phyloP scores from a whole-genome alignment of 306 rosid genomes.

The Castanea mollissima region DNA sequence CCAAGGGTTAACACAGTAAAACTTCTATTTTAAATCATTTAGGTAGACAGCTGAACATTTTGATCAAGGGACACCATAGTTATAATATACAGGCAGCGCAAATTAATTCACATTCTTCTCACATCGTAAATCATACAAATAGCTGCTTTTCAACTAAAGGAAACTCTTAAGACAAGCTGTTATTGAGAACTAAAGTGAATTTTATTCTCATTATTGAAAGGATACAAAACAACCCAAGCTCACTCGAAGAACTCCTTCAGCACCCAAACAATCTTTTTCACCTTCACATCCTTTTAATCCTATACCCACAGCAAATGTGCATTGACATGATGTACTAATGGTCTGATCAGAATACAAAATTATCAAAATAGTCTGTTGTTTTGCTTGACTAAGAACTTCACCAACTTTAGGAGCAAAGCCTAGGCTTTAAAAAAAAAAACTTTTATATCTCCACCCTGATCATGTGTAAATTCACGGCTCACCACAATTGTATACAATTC shows the following conservation, averaged over 20 bases:
- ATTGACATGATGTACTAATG: constrained; percentile 8
- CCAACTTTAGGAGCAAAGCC: constrained; percentile 1
- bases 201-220: constrained; percentile 27
- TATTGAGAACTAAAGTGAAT: neutral
- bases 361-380: constrained; percentile 3
- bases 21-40: constrained; percentile 6
- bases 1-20: constrained; percentile 9
- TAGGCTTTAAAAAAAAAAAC: neutral
- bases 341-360: neutral
- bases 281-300: constrained; percentile 74
- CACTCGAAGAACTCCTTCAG: constrained; percentile 91
- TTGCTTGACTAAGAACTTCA: neutral
- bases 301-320: constrained; percentile 27
- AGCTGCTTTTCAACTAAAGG: neutral
- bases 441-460: neutral
- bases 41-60: neutral
- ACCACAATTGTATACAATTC: neutral
- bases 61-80: neutral
- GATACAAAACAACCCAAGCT: constrained; percentile 99
- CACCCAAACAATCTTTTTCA: constrained; percentile 69
- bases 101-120: neutral
- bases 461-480: neutral
- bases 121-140: neutral
- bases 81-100: neutral
- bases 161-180: neutral